A percentile compares a stretch with the other conserved stretches of the same genome.
These are phyloP conservation scores for Phaeoacremonium minimum DNA, from an alignment of 2,329 filamentous ascomycete species.

Conservation along the genomic window DNA sequence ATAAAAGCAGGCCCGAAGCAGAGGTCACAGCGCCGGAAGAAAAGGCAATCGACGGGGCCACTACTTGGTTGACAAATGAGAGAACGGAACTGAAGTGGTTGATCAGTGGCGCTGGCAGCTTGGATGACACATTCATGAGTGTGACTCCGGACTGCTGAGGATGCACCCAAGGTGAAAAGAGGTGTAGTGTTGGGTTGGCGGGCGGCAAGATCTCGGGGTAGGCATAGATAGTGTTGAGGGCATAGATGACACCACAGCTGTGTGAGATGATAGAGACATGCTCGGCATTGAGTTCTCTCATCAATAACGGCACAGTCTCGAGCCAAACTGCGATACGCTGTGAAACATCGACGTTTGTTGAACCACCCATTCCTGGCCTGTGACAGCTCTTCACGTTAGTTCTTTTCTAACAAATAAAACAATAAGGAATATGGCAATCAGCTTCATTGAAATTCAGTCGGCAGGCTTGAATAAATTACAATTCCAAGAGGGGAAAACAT, in stretches of 20 bases:
- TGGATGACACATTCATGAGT: slow-evolving; percentile 14
- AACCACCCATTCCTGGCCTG: slow-evolving; percentile 38
- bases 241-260: slow-evolving; percentile 34
- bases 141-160: slow-evolving; percentile 25
- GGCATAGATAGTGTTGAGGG: slow-evolving; percentile 32
- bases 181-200: slow-evolving; percentile 19
- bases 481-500: not conserved
- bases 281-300: slow-evolving; percentile 26
- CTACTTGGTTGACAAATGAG: slow-evolving; percentile 21
- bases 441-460: not conserved
- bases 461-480: not conserved
- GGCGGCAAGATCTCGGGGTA: slow-evolving; percentile 23
- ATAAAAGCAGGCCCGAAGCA: slow-evolving; percentile 6
- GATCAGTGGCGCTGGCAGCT: slow-evolving; percentile 20
- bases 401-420: not conserved
- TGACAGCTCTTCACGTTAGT: not conserved
- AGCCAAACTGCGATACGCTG: slow-evolving; percentile 22
- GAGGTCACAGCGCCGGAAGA: slow-evolving; percentile 5
- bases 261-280: slow-evolving; percentile 33
- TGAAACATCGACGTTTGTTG: slow-evolving; percentile 24
- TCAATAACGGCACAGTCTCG: slow-evolving; percentile 31
- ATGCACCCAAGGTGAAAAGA: slow-evolving; percentile 37
- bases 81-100: slow-evolving; percentile 22
- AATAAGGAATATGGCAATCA: not conserved
- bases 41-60: slow-evolving; percentile 18